phyloP scores from a whole-genome alignment of 768 basidiomycete genomes.

The Leccinum subgranulosum region DNA sequence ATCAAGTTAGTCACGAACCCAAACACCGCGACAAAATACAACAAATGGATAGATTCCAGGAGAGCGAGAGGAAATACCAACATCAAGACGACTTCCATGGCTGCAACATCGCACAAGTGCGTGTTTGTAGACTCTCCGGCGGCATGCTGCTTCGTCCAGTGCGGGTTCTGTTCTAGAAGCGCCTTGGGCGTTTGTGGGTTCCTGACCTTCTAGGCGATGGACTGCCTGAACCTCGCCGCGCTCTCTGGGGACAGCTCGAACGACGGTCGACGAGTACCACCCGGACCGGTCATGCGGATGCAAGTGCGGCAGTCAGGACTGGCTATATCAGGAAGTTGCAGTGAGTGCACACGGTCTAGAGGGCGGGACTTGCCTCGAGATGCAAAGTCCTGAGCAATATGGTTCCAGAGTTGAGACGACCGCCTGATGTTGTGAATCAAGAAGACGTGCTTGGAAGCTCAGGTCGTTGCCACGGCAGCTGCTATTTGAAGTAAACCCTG shows the following conservation, averaged over 20 bases:
- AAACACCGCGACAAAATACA: too few relatives aligned
- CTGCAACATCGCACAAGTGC: not conserved
- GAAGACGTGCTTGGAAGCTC: constrained; percentile 18
- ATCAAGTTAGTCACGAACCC: too few relatives aligned
- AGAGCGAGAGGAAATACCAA: not conserved
- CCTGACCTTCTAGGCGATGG: too few relatives aligned
- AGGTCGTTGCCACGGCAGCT: constrained; percentile 3
- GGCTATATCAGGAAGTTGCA: too few relatives aligned
- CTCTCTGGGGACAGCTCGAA: not conserved
- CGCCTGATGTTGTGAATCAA: constrained; percentile 19
- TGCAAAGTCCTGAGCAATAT: constrained; percentile 13
- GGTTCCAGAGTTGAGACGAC: constrained; percentile 13
- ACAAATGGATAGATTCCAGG: too few relatives aligned
- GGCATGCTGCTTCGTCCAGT: constrained; percentile 3
- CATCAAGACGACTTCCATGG: constrained; percentile 10
- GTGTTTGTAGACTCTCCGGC: not conserved
- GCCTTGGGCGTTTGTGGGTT: not conserved
- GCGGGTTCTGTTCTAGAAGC: not conserved
- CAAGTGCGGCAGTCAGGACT: constrained; percentile 13
- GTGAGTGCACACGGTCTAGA: not conserved
- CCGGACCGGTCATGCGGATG: constrained; percentile 1
- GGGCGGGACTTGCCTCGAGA: constrained; percentile 11
- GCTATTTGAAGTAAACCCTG: too few relatives aligned
- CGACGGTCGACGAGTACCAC: constrained; percentile 20
- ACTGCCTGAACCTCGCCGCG: not conserved